A percentile compares a stretch with the other conserved stretches of the same genome.
Evolutionary conservation across 2,329 filamentous ascomycete species (phyloP).

Genomic region (Epichloe gansuensis): DNA sequence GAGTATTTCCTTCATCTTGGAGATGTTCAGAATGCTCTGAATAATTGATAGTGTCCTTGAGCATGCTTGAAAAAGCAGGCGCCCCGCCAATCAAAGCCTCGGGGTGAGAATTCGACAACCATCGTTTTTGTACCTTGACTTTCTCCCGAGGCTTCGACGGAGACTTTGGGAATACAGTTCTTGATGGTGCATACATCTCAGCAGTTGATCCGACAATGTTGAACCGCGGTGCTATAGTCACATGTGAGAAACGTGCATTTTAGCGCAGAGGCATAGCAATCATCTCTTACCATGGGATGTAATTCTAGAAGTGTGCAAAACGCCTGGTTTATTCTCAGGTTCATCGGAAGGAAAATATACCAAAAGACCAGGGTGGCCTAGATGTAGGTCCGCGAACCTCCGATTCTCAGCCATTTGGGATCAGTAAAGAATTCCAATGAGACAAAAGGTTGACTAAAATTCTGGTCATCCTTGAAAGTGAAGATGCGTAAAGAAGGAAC

Average conservation of each 20-base stretch:
- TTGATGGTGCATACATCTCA: slow-evolving; percentile 23
- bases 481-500: too few species aligned
- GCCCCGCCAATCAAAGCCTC: slow-evolving; percentile 32
- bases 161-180: slow-evolving; percentile 10
- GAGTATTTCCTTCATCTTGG: slow-evolving; percentile 19
- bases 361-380: slow-evolving; percentile 21
- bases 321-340: slow-evolving; percentile 13
- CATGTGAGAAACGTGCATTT: background rate
- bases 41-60: slow-evolving; percentile 24
- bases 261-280: background rate
- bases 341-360: slow-evolving; percentile 17
- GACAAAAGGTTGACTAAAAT: slow-evolving; percentile 13
- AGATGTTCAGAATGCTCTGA: slow-evolving; percentile 17
- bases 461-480: slow-evolving; percentile 6
- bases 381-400: slow-evolving; percentile 18
- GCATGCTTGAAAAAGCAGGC: slow-evolving; percentile 14
- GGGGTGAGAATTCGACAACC: slow-evolving; percentile 38
- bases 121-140: slow-evolving; percentile 29
- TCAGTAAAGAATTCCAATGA: slow-evolving; percentile 18
- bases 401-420: slow-evolving; percentile 25
- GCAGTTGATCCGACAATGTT: slow-evolving; percentile 19
- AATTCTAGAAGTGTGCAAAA: slow-evolving; percentile 19
- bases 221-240: slow-evolving; percentile 18
- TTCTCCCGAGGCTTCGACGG: slow-evolving; percentile 18
- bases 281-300: slow-evolving; percentile 15